A percentile compares a stretch with the other conserved stretches of the same genome.
These are phyloP conservation scores for Scedosporium dehoogii DNA, from an alignment of 2,329 filamentous ascomycete genomes.

Conservation along the genomic window DNA sequence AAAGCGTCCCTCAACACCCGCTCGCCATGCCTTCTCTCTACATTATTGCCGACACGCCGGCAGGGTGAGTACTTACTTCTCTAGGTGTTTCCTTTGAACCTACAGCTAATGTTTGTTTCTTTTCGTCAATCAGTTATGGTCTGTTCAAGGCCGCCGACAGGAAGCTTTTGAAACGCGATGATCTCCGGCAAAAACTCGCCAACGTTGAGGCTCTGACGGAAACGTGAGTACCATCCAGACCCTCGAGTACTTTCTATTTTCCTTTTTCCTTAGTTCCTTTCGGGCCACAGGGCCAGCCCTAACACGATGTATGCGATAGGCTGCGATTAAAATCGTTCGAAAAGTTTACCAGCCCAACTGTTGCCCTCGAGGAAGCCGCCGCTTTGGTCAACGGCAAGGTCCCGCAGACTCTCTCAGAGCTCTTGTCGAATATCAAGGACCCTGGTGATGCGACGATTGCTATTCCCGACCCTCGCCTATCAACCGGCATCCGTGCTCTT, in stretches of 20 bases:
- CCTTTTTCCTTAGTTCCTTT: background rate
- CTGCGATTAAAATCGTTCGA: conserved; percentile 94
- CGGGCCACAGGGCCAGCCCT: background rate
- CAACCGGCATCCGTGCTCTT: conserved; percentile 84
- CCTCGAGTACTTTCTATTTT: conserved; percentile 4
- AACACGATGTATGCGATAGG: conserved; percentile 30
- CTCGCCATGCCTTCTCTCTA: conserved; percentile 52
- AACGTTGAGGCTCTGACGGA: conserved; percentile 78
- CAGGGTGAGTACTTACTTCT: conserved; percentile 43
- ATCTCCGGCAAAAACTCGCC: conserved; percentile 63
- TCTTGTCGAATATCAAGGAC: conserved; percentile 86
- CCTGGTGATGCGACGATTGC: conserved; percentile 96
- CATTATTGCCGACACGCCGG: conserved; percentile 87
- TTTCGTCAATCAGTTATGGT: conserved; percentile 59
- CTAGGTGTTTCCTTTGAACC: background rate
- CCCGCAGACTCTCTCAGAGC: conserved; percentile 69
- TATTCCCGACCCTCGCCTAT: conserved; percentile 87
- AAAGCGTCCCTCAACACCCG: background rate
- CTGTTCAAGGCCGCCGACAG: conserved; percentile 98
- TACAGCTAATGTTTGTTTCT: background rate
- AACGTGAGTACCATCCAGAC: conserved; percentile 49
- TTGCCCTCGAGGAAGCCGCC: conserved; percentile 82
- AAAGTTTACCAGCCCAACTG: conserved; percentile 91
- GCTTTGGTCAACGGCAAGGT: conserved; percentile 90
- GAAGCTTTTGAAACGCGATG: conserved; percentile 87